Evolutionary conservation across 495 filamentous ascomycete species (phyloP).

Genomic region (Penicillium nucicola): DNA sequence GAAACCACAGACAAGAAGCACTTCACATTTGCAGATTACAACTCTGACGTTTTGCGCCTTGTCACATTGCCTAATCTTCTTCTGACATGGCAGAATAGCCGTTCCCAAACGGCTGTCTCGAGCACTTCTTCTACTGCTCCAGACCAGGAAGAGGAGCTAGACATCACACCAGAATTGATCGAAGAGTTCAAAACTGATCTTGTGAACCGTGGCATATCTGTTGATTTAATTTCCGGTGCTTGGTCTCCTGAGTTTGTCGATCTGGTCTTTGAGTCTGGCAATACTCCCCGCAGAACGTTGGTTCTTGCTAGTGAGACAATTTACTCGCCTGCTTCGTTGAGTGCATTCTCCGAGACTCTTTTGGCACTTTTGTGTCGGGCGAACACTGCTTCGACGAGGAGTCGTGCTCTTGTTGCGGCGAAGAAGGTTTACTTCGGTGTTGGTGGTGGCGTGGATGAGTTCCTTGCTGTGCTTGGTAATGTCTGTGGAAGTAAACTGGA

Average conservation of each 20-base stretch:
- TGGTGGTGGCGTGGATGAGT: conserved; percentile 88
- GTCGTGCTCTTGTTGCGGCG: conserved; percentile 76
- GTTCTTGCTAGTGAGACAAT: conserved; percentile 92
- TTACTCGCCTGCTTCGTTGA: conserved; percentile 76
- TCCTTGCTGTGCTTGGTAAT: conserved; percentile 59
- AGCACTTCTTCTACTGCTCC: conserved; percentile 8
- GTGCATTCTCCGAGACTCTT: conserved; percentile 71
- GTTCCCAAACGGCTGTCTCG: conserved; percentile 12
- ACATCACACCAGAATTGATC: conserved; percentile 64
- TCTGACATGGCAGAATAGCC: conserved; percentile 63
- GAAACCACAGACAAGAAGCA: conserved; percentile 37
- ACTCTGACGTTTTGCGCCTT: conserved; percentile 76
- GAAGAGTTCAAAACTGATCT: conserved; percentile 60
- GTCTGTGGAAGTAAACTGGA: conserved; percentile 54
- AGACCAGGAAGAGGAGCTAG: conserved; percentile 62
- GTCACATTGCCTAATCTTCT: conserved; percentile 88
- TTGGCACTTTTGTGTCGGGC: conserved; percentile 58
- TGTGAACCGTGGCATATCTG: conserved; percentile 47
- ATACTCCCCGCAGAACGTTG: conserved; percentile 34
- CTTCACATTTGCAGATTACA: conserved; percentile 86
- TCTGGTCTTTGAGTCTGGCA: conserved; percentile 39
- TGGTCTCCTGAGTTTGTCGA: conserved; percentile 72
- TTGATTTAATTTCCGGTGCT: conserved; percentile 77
- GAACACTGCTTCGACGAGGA: conserved; percentile 33
- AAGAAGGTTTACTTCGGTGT: conserved; percentile 97